These are phyloP conservation scores for Cryptococcus neoformans DNA, from an alignment of 1,284 basidiomycete species.

Conservation along the genomic window DNA sequence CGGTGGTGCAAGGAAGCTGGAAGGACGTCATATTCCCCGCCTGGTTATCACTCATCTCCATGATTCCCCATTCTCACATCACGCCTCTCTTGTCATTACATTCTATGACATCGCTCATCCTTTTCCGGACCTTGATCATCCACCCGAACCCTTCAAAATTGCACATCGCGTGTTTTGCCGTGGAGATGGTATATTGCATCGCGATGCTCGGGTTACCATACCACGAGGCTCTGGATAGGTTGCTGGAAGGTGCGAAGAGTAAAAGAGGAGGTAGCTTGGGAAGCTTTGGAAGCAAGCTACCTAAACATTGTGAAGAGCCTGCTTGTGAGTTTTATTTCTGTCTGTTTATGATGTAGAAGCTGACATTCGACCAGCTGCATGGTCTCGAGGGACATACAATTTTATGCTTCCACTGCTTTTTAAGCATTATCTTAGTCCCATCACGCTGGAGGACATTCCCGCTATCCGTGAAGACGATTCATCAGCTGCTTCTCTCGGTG, in stretches of 20 bases:
- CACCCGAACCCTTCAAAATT: slow-evolving; percentile 17
- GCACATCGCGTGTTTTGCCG: slow-evolving; percentile 24
- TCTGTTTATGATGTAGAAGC: neutral
- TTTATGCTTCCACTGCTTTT: slow-evolving; percentile 50
- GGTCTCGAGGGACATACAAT: slow-evolving; percentile 46
- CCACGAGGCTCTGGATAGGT: slow-evolving; percentile 33
- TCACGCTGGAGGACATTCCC: slow-evolving; percentile 51
- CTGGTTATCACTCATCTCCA: slow-evolving; percentile 20
- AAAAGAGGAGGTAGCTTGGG: slow-evolving; percentile 35
- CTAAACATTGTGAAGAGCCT: slow-evolving; percentile 41
- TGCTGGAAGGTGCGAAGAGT: slow-evolving; percentile 35
- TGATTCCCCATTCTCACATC: slow-evolving; percentile 32
- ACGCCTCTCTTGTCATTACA: slow-evolving; percentile 40
- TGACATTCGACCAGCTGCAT: slow-evolving; percentile 23
- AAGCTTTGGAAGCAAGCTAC: slow-evolving; percentile 21
- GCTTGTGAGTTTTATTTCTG: slow-evolving; percentile 18
- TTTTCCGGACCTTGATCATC: slow-evolving; percentile 36
- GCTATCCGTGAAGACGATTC: slow-evolving; percentile 55
- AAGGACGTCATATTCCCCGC: slow-evolving; percentile 27
- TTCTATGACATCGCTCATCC: slow-evolving; percentile 38
- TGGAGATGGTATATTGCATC: slow-evolving; percentile 41
- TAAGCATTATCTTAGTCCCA: slow-evolving; percentile 49
- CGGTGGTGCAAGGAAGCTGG: slow-evolving; percentile 16
- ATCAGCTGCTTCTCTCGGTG: slow-evolving; percentile 49
- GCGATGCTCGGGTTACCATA: slow-evolving; percentile 46